These are phyloP conservation scores for Kwoniella pini DNA, from an alignment of 768 basidiomycete species.

Conservation along the genomic window DNA sequence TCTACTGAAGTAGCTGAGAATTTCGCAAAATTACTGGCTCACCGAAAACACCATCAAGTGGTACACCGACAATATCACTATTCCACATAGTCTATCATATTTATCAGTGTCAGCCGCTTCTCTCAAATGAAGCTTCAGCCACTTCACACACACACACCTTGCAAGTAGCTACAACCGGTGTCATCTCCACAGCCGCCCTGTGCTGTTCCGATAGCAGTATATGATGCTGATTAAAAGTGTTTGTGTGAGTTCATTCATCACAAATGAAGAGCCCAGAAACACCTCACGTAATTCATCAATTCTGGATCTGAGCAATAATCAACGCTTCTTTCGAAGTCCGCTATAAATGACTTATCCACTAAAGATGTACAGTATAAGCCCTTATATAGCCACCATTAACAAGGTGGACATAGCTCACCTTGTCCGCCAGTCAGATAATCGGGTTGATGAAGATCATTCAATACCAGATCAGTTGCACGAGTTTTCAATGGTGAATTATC, in stretches of 20 bases:
- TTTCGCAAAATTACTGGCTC: not conserved
- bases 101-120: not conserved
- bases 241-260: not conserved
- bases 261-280: not conserved
- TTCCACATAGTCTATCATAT: slow-evolving; percentile 29
- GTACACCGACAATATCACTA: slow-evolving; percentile 39
- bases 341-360: slow-evolving; percentile 34
- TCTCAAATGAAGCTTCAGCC: not conserved
- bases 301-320: slow-evolving; percentile 42
- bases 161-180: slow-evolving; percentile 32
- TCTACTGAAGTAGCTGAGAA: not conserved
- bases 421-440: not conserved
- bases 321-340: slow-evolving; percentile 34
- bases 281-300: slow-evolving; percentile 33
- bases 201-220: slow-evolving; percentile 28
- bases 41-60: slow-evolving; percentile 41
- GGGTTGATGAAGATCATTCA: slow-evolving; percentile 32
- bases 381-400: not conserved
- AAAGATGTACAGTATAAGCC: not conserved
- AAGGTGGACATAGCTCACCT: slow-evolving; percentile 4
- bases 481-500: slow-evolving; percentile 37
- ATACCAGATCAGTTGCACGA: slow-evolving; percentile 35
- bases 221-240: slow-evolving; percentile 27
- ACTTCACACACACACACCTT: slow-evolving; percentile 7
- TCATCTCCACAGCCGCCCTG: slow-evolving; percentile 24